Base-by-base conservation (phyloP, 768 basidiomycete genomes). In the Clitopilus passeckerianus region DNA sequence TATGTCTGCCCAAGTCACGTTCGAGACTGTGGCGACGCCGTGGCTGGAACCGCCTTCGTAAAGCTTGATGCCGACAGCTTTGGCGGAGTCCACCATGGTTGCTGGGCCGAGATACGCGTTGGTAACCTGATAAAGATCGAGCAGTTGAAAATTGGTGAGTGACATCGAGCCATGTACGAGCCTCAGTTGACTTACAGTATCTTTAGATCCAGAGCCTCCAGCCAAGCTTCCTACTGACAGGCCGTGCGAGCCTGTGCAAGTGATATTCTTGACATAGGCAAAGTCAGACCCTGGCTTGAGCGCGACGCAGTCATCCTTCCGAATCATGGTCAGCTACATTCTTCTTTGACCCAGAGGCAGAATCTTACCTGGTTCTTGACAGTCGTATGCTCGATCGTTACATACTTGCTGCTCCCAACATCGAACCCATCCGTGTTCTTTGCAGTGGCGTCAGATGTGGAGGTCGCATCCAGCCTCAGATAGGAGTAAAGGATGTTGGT, bases 361-460 rank as follows among this genome's bases (percentile, higher is more conserved):
- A 59, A 12, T 35, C 57, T 15, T 27, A 61, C 65, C 63, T 70
- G 66, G 50, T 72, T 72, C 1, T 57, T 56, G 33, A 72, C 67
- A 2, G 64, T 66, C 15, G 67, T 68, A 54, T 70, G 65, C 9
- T 59, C 60, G 27, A 73, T 63, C 9, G 70, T 71, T n/a, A 72
- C 69, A 54, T 62, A 64, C 2, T 66, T 63, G 34, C 68, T 67
- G 1, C 66, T 34, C 9, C 71, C 68, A 34, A 72, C 60, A 55
- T 72, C 70, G 34, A 72, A 71, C 1, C 71, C 70, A 35, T 72
- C 71, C 0, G 70, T 72, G 55, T 72, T 72, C 53, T 71, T 72
- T 12, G 70, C 66, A 1, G 60, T 68, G 8, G 61, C 70, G 23
- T 61, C 64, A 8, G 62, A 54, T 1, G 70, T 67, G 1, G 66